phyloP scores from a whole-genome alignment of 2,329 filamentous ascomycete species.

The Periconia sp. region DNA sequence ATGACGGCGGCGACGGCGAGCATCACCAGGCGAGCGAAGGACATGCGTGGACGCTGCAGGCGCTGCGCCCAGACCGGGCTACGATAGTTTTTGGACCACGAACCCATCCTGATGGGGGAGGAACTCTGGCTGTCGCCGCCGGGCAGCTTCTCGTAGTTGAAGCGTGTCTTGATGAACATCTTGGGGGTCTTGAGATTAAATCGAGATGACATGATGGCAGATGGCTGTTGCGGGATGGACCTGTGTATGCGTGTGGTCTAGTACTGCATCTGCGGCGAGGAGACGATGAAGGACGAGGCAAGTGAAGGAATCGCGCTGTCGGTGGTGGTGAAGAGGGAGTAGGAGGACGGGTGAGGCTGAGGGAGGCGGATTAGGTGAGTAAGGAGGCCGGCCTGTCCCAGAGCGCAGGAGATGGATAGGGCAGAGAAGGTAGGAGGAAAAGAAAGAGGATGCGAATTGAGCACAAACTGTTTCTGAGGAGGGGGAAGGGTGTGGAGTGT shows the following conservation, averaged over 20 bases:
- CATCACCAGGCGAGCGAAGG: constrained; percentile 45
- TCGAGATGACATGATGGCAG: constrained; percentile 38
- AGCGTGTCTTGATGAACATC: constrained; percentile 46
- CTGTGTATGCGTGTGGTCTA: constrained; percentile 15
- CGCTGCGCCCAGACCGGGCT: constrained; percentile 42
- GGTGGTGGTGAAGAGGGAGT: neutral
- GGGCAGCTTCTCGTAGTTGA: constrained; percentile 51
- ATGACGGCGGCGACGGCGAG: constrained; percentile 45
- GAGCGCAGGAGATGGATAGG: neutral
- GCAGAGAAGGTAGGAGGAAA: neutral
- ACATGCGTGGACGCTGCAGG: constrained; percentile 46
- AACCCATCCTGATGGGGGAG: constrained; percentile 44
- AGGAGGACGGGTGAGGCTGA: neutral
- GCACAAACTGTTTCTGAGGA: neutral
- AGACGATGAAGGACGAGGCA: neutral
- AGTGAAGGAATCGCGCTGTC: neutral
- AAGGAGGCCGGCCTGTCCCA: neutral
- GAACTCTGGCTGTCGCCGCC: constrained; percentile 43
- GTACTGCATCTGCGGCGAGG: constrained; percentile 30
- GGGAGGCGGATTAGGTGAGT: constrained; percentile 2
- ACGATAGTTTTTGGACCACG: constrained; percentile 35
- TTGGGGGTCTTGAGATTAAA: constrained; percentile 49
- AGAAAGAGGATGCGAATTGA: neutral
- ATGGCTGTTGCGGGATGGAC: constrained; percentile 4
- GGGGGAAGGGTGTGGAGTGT: neutral